phyloP scores from a whole-genome alignment of 2,329 filamentous ascomycete genomes.

The Curvularia sp. region DNA sequence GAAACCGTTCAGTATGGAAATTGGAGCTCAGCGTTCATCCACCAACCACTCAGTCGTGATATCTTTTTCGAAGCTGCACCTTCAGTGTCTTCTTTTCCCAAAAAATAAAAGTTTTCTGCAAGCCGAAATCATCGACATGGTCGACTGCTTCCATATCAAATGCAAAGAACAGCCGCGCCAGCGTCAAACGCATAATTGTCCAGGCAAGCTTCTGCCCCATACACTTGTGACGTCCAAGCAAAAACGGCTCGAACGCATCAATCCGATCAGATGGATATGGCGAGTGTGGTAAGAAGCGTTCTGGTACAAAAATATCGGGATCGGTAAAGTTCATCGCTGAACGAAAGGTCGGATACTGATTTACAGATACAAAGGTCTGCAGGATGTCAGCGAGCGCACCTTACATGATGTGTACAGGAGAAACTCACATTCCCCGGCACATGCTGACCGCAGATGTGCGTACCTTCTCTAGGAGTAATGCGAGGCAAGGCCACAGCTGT shows the following conservation, averaged over 20 bases:
- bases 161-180: constrained; percentile 49
- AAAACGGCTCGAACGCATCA: constrained; percentile 30
- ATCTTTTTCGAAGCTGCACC: not conserved
- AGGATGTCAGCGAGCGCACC: not conserved
- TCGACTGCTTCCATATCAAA: constrained; percentile 31
- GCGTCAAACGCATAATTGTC: constrained; percentile 42
- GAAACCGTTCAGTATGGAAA: not conserved
- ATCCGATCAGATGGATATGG: constrained; percentile 34
- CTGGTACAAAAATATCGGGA: constrained; percentile 37
- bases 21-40: not conserved
- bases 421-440: constrained; percentile 19
- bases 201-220: constrained; percentile 37
- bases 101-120: constrained; percentile 29
- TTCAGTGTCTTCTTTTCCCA: constrained; percentile 28
- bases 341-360: constrained; percentile 36
- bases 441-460: constrained; percentile 20
- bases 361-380: constrained; percentile 31
- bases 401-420: too few species aligned
- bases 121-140: constrained; percentile 17
- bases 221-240: constrained; percentile 31
- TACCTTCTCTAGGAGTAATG: constrained; percentile 18
- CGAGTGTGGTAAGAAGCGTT: constrained; percentile 35
- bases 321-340: constrained; percentile 36
- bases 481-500: constrained; percentile 22
- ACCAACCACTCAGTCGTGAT: too few species aligned